A percentile compares a stretch with the other conserved stretches of the same genome.
Evolutionary conservation across 2,329 filamentous ascomycete genomes (phyloP).

Genomic region (Pseudogymnoascus sp.): DNA sequence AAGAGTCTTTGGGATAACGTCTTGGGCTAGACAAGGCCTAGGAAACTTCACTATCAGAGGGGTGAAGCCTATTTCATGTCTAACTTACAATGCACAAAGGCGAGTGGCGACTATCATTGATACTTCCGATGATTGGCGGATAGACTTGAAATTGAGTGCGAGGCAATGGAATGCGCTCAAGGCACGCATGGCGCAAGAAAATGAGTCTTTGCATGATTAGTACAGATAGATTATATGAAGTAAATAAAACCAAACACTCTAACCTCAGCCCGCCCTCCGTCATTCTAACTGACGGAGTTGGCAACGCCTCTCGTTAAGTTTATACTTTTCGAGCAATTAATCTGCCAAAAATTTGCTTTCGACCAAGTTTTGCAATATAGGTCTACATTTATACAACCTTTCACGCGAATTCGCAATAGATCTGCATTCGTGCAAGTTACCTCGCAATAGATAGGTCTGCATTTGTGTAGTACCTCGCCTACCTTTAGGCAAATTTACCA

Average conservation of each 20-base stretch:
- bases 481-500: too few relatives aligned
- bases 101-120: neutral
- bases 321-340: neutral
- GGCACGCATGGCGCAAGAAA: neutral
- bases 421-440: too few relatives aligned
- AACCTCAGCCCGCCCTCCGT: neutral
- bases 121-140: neutral
- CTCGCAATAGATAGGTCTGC: too few relatives aligned
- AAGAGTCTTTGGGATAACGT: neutral
- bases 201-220: neutral
- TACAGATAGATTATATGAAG: neutral
- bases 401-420: neutral
- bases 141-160: neutral
- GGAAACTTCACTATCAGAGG: neutral
- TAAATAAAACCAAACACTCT: neutral
- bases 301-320: neutral
- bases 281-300: neutral
- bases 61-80: neutral
- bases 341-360: neutral
- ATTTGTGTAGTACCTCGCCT: neutral
- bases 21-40: neutral
- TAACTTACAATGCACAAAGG: neutral
- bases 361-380: neutral
- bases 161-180: neutral
- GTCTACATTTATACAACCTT: neutral